Evolutionary conservation across 352 stramenopile genomes (phyloP), one percentile per base, ranked within the genome.

Genomic region (Phytopythium chamaehyphon): DNA sequence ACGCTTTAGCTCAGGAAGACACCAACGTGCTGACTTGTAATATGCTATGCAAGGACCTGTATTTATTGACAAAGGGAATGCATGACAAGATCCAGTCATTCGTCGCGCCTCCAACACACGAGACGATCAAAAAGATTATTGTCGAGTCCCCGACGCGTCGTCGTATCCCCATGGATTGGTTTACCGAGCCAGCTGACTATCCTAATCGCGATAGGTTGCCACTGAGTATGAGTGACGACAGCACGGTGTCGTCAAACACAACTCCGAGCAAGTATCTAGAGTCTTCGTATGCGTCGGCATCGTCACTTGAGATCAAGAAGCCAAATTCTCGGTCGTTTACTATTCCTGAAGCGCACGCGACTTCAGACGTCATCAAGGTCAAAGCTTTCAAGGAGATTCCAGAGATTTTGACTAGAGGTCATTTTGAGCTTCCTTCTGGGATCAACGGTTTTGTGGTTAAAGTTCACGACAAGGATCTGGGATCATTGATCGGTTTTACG

Each of bases 391-490:
- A 64, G 18, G 57, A 79, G 11, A 50, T 90, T 6, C 76, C 76
- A 24, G 37, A 42, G 21, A 45, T 47, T 26, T 51, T 95, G 37
- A 66, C 61, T 37, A 77, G 89, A 19, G 82, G 82, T 2, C 80
- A 93, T 48, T 77, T 90, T 43, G 80, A 93, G 36, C 63, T 93
- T 1, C 82, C 79, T 0, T 62, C 69, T 10, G 77, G 84, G 18
- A 62, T 93, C 16, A 89, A 90, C 53, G 78, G 75, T 28, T 90
- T 83, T 39, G 76, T 88, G 12, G 79, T 93, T n/a, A 77, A 84
- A 31, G 73, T 92, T 21, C 71, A 90, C 46, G 82, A 93, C 47
- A 84, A 90, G 38, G 84, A 95, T 28, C 63, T 93, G 35, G 82
- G 84, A 11, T 90, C 84, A 8, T 51, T 95, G 9, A 92, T 95